These are phyloP conservation scores for Gnaphalium uliginosum DNA, from an alignment of 129 eudicot genomes.

Conservation along the genomic window DNA sequence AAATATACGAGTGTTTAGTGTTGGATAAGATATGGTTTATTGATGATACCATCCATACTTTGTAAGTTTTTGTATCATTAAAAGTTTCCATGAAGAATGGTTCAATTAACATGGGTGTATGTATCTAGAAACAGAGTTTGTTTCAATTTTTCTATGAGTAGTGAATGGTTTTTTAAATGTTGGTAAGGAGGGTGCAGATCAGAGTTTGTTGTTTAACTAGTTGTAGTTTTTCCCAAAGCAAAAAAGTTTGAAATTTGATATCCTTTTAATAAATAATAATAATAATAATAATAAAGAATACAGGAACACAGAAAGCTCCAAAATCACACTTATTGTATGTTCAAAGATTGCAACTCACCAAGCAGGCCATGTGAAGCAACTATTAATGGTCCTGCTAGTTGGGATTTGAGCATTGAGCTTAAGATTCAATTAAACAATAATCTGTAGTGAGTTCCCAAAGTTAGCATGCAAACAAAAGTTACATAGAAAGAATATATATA, in stretches of 20 bases:
- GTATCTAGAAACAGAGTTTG: neutral
- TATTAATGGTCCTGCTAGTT: constrained; percentile 22
- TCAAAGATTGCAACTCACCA: constrained; percentile 39
- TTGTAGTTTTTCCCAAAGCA: constrained; percentile 15
- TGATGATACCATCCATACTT: too few relatives aligned
- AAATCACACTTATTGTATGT: constrained; percentile 5
- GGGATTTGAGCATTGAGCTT: constrained; percentile 27
- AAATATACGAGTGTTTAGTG: too few relatives aligned
- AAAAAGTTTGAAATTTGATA: constrained; percentile 12
- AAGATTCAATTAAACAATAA: neutral
- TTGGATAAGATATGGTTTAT: too few relatives aligned
- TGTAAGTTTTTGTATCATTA: too few relatives aligned
- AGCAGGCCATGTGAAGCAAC: constrained; percentile 44
- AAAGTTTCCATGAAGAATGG: too few relatives aligned
- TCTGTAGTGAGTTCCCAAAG: neutral
- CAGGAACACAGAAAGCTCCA: constrained; percentile 27
- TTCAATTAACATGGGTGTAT: too few relatives aligned
- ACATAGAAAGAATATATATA: constrained; percentile 20
- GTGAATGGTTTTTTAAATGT: neutral
- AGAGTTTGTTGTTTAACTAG: neutral
- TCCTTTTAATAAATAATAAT: neutral
- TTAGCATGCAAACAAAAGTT: constrained; percentile 27
- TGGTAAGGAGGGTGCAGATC: constrained; percentile 16
- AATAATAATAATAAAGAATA: neutral
- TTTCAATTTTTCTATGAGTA: neutral